Evolutionary conservation across 768 basidiomycete genomes (phyloP), one percentile per base, ranked within the genome.

Genomic region (Suillus alpinus): DNA sequence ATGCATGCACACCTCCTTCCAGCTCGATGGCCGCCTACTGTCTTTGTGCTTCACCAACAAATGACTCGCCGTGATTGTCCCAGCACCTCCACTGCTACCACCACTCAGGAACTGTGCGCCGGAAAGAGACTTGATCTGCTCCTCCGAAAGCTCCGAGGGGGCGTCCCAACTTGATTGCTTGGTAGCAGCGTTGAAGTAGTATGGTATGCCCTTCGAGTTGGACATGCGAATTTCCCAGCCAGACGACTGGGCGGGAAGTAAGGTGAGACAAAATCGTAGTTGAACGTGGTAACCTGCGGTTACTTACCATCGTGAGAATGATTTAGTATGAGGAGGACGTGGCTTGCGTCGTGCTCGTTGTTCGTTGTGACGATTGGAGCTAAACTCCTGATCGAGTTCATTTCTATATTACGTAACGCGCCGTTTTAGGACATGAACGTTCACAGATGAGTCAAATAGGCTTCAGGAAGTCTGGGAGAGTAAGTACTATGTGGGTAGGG

Each of bases 31-130:
- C 31, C 90, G 80, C 62, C 91, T 77, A 71, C 91, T 92, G 5
- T 81, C 89, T 55, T 78, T 80, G 76, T 98, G 95, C 77, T 99
- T 99, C 63, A 98, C 88, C 60, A 99, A 77, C 63, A 99, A 79
- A 78, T 99, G 97, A 69, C 93, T 94, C n/a, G 95, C 96, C 55
- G 94, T 85, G 41, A 97, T 92, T 91, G 81, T 20, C 77, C 80
- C 18, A 78, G 68, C 32, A 69, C 71, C 36, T 62, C 57, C 50
- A 52, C 53, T 13, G 67, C 59, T 68, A 34, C 70, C 70, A 37
- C 58, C 73, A 32, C 26, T 44, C 59, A 82, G 81, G 68, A 85
- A 76, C 12, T 68, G 61, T 18, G 89, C 90, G 0, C 92, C 93
- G 2, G 91, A 86, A 10, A 97, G 81, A 4, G 75, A 57, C 1